Evolutionary conservation across 305 asterid genomes (phyloP).

Genomic region (Striga hermonthica): DNA sequence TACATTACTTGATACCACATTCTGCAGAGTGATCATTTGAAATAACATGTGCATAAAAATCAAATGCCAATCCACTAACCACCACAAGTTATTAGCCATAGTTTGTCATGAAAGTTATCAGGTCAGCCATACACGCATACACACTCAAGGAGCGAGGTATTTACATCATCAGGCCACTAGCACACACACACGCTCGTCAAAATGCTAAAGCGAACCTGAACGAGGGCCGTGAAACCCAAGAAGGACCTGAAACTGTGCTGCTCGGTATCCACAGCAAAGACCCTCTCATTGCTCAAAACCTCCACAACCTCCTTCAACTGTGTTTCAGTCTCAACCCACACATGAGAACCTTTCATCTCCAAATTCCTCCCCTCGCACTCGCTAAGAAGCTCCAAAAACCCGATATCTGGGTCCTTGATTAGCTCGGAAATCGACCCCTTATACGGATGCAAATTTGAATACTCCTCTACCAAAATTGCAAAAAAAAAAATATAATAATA

Average conservation of each 20-base stretch:
- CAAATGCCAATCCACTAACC: too few species aligned
- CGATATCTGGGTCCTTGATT: slow-evolving; percentile 48
- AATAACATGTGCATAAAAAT: too few species aligned
- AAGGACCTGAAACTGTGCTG: slow-evolving; percentile 88
- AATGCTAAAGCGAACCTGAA: slow-evolving; percentile 57
- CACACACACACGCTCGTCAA: background rate
- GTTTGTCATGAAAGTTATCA: too few species aligned
- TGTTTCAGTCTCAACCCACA: slow-evolving; percentile 62
- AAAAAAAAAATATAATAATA: background rate
- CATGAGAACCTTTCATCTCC: slow-evolving; percentile 44
- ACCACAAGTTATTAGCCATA: too few species aligned
- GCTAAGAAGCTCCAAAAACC: slow-evolving; percentile 44
- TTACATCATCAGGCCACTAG: too few species aligned
- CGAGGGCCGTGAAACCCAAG: slow-evolving; percentile 84
- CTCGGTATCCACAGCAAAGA: slow-evolving; percentile 88
- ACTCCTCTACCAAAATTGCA: slow-evolving; percentile 37
- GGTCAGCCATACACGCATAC: too few species aligned
- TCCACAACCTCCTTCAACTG: slow-evolving; percentile 62
- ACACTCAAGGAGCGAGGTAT: too few species aligned
- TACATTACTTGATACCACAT: too few species aligned
- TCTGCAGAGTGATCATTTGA: too few species aligned
- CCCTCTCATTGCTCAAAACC: slow-evolving; percentile 60
- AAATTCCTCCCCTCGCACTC: slow-evolving; percentile 40
- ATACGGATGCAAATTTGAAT: slow-evolving; percentile 69
- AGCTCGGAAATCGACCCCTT: slow-evolving; percentile 56